Percentiles rank a stretch among this genome's conserved stretches.
Conservation (phyloP, 192 early-diverging fungal genomes). For the Linnemannia hyalina region DNA sequence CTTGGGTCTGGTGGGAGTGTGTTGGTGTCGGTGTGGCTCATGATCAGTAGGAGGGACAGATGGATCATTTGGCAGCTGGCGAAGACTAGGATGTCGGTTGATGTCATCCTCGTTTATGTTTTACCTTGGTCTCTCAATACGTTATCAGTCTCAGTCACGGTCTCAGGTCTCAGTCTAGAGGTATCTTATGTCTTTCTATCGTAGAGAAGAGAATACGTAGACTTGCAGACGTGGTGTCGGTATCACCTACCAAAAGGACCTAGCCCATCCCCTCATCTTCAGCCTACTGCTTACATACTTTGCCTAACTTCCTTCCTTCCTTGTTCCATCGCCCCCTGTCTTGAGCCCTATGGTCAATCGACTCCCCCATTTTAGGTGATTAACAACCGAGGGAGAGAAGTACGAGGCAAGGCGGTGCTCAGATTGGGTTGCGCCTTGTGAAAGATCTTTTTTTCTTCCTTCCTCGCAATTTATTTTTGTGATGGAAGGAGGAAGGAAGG, state of each 20-base stretch:
- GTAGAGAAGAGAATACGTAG: neutral
- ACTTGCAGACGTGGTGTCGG: neutral
- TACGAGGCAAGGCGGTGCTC: neutral
- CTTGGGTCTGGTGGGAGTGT: neutral
- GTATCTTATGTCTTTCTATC: neutral
- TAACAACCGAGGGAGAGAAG: neutral
- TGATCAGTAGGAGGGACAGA: neutral
- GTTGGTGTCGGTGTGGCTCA: too few species aligned
- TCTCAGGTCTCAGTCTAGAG: neutral
- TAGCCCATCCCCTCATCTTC: neutral
- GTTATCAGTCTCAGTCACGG: neutral
- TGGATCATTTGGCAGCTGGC: neutral
- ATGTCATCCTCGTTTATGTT: neutral
- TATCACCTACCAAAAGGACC: neutral
- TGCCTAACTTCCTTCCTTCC: neutral
- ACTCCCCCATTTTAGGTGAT: neutral
- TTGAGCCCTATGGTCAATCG: neutral
- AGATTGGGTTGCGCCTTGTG: neutral
- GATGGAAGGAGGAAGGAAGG: neutral
- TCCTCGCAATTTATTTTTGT: conserved; percentile 3
- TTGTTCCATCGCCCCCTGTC: neutral
- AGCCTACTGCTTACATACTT: neutral
- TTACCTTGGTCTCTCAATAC: neutral
- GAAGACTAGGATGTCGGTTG: neutral
- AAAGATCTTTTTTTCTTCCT: conserved; percentile 2